Evolutionary conservation across 2,329 filamentous ascomycete genomes (phyloP), one percentile per base, ranked within the genome.

Genomic region (Keithomyces neogunnii): DNA sequence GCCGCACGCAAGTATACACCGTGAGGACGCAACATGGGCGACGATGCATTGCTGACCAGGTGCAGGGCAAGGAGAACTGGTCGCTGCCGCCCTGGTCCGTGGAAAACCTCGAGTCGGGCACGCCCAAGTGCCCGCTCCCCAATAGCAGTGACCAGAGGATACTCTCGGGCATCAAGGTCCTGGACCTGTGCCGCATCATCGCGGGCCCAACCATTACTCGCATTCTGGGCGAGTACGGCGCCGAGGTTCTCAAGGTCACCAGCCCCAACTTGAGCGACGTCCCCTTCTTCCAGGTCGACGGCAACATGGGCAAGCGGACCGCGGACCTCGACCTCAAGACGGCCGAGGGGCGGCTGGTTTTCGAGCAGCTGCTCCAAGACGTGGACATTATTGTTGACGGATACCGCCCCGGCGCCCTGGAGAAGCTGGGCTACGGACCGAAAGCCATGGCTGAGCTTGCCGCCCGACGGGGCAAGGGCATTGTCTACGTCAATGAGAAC

Each of bases 121-220:
- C 81, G 3, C 74, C 75, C 3, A 73, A 75, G 6, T 63, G 66
- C 3, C 70, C 69, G 5, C 59, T 81, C 48, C 52, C 61, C 9
- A 42, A 51, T 3, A 55, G 28, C 1, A 45, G 56, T 3, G 53
- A 57, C 2, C 56, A 51, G 5, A 66, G 66, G 9, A 66, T 70
- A 58, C 59, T 81, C 70, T 53, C 73, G 61, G 86, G 86, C 0
- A 74, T 89, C 63, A 85, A 84, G 56, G 85, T 90, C 5, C 74
- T 90, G 4, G 87, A 91, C 62, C 69, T 90, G 32, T 87, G 85
- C 61, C 81, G 86, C 40, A 83, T 89, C 60, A 88, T 90, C 56
- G 86, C 86, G 3, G 86, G 85, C 0, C 86, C 86, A n/a, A 80
- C 83, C 4, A 82, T 89, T 57, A 81, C 81, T 3, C 79, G 85